Evolutionary conservation across 2,329 filamentous ascomycete species (phyloP).

Genomic region (Penicillium italicum): DNA sequence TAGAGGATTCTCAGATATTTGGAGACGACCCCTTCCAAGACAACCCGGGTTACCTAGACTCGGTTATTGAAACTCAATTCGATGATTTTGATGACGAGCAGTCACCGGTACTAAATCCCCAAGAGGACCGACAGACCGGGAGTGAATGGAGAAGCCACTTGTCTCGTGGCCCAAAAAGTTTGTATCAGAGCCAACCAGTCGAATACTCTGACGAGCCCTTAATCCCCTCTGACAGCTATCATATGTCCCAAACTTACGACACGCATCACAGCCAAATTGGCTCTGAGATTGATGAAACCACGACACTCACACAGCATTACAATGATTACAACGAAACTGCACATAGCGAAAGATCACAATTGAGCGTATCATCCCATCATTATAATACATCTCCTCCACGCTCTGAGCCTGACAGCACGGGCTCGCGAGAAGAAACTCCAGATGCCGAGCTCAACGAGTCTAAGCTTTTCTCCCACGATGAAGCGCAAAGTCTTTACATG

Average conservation of each 20-base stretch:
- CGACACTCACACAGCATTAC: neutral
- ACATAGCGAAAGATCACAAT: neutral
- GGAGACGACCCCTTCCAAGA: slow-evolving; percentile 34
- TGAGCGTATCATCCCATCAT: slow-evolving; percentile 3
- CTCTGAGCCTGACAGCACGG: slow-evolving; percentile 25
- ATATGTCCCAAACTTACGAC: neutral
- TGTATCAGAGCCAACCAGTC: slow-evolving; percentile 3
- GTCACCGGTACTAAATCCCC: slow-evolving; percentile 15
- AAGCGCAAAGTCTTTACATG: slow-evolving; percentile 53
- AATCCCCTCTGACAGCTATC: neutral
- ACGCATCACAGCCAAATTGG: slow-evolving; percentile 6
- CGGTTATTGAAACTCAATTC: slow-evolving; percentile 36
- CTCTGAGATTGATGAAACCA: neutral
- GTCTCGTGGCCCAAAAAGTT: slow-evolving; percentile 16
- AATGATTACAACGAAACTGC: slow-evolving; percentile 1
- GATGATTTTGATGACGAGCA: slow-evolving; percentile 33
- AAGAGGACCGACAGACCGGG: slow-evolving; percentile 6
- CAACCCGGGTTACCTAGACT: slow-evolving; percentile 39
- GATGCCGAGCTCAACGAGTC: slow-evolving; percentile 45
- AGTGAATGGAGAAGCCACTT: slow-evolving; percentile 17
- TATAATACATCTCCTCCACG: slow-evolving; percentile 15
- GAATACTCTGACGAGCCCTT: neutral
- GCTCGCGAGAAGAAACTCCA: slow-evolving; percentile 23
- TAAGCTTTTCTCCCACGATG: slow-evolving; percentile 47
- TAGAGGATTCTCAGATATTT: slow-evolving; percentile 28